phyloP scores from a whole-genome alignment of 2,329 filamentous ascomycete genomes.

The Colletotrichum melonis region DNA sequence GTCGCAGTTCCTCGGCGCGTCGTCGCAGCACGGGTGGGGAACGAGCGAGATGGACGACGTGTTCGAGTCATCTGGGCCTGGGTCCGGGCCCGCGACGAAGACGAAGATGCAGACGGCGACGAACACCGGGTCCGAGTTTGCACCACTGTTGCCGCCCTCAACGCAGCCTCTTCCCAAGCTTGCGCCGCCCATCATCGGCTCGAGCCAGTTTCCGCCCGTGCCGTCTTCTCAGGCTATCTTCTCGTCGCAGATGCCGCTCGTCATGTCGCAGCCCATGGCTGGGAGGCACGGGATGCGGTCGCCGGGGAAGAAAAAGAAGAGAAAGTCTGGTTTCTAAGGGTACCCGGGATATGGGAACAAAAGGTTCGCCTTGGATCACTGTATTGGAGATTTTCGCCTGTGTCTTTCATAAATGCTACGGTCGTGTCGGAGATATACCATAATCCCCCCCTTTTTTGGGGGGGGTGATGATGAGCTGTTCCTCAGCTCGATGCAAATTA shows the following conservation, averaged over 20 bases:
- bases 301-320: slow-evolving; percentile 49
- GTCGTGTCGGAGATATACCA: slow-evolving; percentile 5
- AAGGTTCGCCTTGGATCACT: not conserved
- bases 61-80: not conserved
- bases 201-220: slow-evolving; percentile 23
- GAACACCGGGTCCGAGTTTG: not conserved
- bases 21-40: slow-evolving; percentile 17
- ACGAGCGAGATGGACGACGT: slow-evolving; percentile 25
- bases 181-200: slow-evolving; percentile 20
- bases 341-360: not conserved
- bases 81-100: slow-evolving; percentile 4
- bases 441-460: not conserved
- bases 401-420: slow-evolving; percentile 4
- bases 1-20: slow-evolving; percentile 22
- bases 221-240: slow-evolving; percentile 23
- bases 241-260: slow-evolving; percentile 42
- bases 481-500: not conserved
- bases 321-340: slow-evolving; percentile 29
- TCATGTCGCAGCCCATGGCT: slow-evolving; percentile 59
- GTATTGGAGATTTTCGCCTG: not conserved
- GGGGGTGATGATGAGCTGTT: not conserved
- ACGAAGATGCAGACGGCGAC: too few species aligned
- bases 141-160: not conserved
- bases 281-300: slow-evolving; percentile 58
- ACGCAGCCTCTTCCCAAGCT: slow-evolving; percentile 27